Percentiles rank a stretch among this genome's conserved stretches.
These are phyloP conservation scores for Trichoderma pleuroti DNA, from an alignment of 2,329 filamentous ascomycete genomes.

Conservation along the genomic window DNA sequence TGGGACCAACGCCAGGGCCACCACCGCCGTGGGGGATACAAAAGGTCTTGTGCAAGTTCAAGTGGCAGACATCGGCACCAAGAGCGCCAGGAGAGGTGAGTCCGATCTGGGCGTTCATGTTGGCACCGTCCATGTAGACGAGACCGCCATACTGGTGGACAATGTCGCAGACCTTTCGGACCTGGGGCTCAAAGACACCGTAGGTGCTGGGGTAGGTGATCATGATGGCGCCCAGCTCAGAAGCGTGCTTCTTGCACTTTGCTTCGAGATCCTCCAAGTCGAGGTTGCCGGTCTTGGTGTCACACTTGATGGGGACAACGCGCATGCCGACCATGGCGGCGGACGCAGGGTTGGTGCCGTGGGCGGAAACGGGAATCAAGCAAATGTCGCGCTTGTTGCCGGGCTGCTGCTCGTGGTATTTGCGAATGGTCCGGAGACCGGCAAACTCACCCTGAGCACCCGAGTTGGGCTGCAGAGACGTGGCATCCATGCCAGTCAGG, in stretches of 20 bases:
- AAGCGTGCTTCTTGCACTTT: conserved; percentile 84
- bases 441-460: conserved; percentile 95
- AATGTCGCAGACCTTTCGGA: conserved; percentile 79
- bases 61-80: conserved; percentile 91
- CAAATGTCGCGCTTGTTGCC: conserved; percentile 81
- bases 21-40: conserved; percentile 96
- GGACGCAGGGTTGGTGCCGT: conserved; percentile 93
- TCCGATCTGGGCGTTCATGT: conserved; percentile 98
- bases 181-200: conserved; percentile 86
- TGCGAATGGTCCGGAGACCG: conserved; percentile 81
- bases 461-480: conserved; percentile 91
- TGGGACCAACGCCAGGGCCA: conserved; percentile 88
- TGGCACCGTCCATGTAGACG: conserved; percentile 98
- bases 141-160: conserved; percentile 87
- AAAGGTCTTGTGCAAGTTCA: conserved; percentile 98
- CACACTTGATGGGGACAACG: conserved; percentile 88
- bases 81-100: conserved; percentile 93
- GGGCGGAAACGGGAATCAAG: conserved; percentile 89
- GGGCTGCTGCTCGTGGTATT: conserved; percentile 69
- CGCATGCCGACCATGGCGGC: conserved; percentile 96
- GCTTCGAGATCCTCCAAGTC: conserved; percentile 80
- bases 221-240: conserved; percentile 90
- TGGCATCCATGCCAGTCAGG: conserved; percentile 87
- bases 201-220: conserved; percentile 95
- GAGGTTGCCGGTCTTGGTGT: conserved; percentile 80